A percentile compares a stretch with the other conserved stretches of the same genome.
These are phyloP conservation scores for Sparassis latifolia DNA, from an alignment of 1,284 basidiomycete genomes.

Conservation along the genomic window DNA sequence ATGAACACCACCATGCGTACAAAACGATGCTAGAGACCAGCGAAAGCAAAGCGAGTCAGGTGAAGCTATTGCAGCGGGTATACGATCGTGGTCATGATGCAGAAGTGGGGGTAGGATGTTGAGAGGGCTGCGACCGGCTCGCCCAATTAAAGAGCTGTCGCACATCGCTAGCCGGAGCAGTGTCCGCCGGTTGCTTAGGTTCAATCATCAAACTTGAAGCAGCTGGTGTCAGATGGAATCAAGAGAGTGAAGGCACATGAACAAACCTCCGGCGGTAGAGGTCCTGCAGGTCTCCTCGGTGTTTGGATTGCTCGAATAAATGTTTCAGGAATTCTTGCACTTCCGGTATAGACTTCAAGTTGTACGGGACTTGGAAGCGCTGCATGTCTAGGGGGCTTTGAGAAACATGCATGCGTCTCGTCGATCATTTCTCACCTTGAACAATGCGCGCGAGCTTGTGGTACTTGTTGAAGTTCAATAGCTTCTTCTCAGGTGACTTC, in stretches of 20 bases:
- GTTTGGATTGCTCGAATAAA: constrained; percentile 65
- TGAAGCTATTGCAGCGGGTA: background rate
- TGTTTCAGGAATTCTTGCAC: constrained; percentile 73
- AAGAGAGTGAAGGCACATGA: background rate
- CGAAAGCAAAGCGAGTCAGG: constrained; percentile 5
- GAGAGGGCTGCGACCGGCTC: constrained; percentile 40
- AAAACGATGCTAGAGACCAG: constrained; percentile 13
- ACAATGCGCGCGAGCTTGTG: constrained; percentile 87
- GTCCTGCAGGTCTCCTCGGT: constrained; percentile 73
- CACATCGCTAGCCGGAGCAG: constrained; percentile 58
- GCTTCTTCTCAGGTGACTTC: constrained; percentile 65
- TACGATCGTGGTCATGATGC: constrained; percentile 10
- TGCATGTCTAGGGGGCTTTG: constrained; percentile 66
- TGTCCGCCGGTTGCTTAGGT: constrained; percentile 70
- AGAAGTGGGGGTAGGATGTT: constrained; percentile 21
- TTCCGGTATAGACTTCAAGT: constrained; percentile 78
- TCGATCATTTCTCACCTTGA: constrained; percentile 45
- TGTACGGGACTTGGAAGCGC: constrained; percentile 86
- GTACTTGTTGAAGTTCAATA: constrained; percentile 96
- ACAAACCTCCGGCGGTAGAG: constrained; percentile 73
- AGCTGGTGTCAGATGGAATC: constrained; percentile 4
- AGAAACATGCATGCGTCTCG: background rate
- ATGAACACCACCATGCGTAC: constrained; percentile 8
- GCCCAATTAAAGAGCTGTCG: constrained; percentile 75
- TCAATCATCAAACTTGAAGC: constrained; percentile 64